Evolutionary conservation across 331 rosid genomes (phyloP), one percentile per base, ranked within the genome.

Genomic region (Pyrus hybrid): DNA sequence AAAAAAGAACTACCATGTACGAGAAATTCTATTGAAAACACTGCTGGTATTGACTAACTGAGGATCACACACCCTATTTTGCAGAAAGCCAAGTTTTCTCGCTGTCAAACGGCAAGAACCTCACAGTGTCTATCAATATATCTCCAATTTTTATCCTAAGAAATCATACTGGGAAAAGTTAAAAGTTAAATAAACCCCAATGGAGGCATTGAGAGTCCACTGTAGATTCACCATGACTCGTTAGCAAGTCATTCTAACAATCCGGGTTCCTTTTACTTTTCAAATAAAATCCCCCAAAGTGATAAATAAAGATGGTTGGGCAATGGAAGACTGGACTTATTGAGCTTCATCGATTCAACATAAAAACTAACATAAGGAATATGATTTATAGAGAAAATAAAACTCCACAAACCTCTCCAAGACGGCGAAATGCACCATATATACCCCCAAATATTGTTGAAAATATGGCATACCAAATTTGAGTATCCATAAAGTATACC

Each of bases 401-500:
- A 72, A 29, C 8, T 54, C 33, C 81, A 88, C 90, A 61, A 85
- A 94, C 97, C 99, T 94, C 99, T 82, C 99, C 96, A 83, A 94
- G 85, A 68, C 95, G 95, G 62, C 96, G 88, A 84, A 91, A 91
- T 79, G 99, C 99, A 77, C 97, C 99, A 80, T 90, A 90, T 76
- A 92, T 80, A 76, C 99, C 99, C 63, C 99, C 99, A 25, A 82
- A 90, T 53, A 94, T 79, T 60, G 99, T 94, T 78, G 95, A 89
- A 83, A 81, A 94, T 74, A 94, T 94, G 80, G 99, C 96, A 88
- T 90, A 94, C 99, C 99, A 94, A 77, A 94, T 94, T 81, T 94
- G 99, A 25, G 94, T 89, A 84, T 94, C 99, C 97, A 94, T 94
- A 83, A 94, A 94, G 88, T 94, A 94, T 69, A 94, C 99, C 99